Evolutionary conservation across 176 grass and related monocot genomes (phyloP).

Genomic region (Eremochloa ophiuroides): DNA sequence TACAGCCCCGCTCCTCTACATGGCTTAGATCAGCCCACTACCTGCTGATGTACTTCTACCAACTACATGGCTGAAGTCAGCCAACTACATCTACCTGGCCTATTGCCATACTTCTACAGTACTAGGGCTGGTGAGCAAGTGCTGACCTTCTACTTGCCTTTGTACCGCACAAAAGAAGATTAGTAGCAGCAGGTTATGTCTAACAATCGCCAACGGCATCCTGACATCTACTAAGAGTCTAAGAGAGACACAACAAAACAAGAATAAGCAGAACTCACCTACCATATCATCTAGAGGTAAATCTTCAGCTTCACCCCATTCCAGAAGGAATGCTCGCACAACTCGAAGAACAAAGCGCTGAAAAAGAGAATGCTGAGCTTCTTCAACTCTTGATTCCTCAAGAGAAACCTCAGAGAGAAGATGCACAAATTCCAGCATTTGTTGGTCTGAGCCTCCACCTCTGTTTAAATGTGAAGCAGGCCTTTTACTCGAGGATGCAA

Average conservation of each 20-base stretch:
- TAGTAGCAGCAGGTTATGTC: too few relatives aligned
- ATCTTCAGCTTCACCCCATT: conserved; percentile 56
- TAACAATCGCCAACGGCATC: not conserved
- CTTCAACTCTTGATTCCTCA: conserved; percentile 56
- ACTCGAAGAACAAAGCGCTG: conserved; percentile 61
- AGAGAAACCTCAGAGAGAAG: conserved; percentile 62
- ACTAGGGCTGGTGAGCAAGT: too few relatives aligned
- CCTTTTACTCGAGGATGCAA: conserved; percentile 53
- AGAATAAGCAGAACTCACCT: conserved; percentile 52
- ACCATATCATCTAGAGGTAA: conserved; percentile 75
- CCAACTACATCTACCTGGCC: too few relatives aligned
- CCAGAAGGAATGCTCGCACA: conserved; percentile 56
- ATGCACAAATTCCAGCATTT: conserved; percentile 74
- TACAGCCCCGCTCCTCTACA: too few relatives aligned
- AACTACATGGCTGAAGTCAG: too few relatives aligned
- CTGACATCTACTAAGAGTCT: not conserved
- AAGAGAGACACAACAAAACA: not conserved
- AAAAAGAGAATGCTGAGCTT: conserved; percentile 52
- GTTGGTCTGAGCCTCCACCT: conserved; percentile 46
- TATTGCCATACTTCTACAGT: too few relatives aligned
- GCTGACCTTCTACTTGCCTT: too few relatives aligned
- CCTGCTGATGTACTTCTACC: too few relatives aligned
- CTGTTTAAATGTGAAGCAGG: conserved; percentile 35
- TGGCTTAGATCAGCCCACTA: too few relatives aligned
- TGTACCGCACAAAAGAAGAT: too few relatives aligned